A percentile compares a stretch with the other conserved stretches of the same genome.
These are phyloP conservation scores for Polychytrium aggregatum DNA, from an alignment of 192 early-diverging fungal genomes.

Conservation along the genomic window DNA sequence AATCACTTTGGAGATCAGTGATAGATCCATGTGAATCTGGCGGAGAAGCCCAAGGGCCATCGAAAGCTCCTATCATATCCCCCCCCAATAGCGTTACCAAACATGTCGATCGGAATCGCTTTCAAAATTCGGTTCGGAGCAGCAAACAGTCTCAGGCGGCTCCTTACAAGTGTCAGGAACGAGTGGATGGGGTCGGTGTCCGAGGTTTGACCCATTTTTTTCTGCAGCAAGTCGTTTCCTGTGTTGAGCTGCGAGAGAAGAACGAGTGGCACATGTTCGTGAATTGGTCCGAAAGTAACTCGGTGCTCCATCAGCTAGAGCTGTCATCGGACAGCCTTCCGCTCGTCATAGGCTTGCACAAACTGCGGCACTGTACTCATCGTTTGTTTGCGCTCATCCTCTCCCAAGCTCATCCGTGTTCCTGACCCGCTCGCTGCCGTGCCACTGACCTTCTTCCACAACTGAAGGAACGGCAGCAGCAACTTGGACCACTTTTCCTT, in stretches of 20 bases:
- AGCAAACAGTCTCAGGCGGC: background rate
- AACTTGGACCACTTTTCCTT: constrained; percentile 32
- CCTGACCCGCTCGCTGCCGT: too few species aligned
- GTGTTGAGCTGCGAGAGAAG: constrained; percentile 21
- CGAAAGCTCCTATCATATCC: constrained; percentile 18
- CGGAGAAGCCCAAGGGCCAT: constrained; percentile 23
- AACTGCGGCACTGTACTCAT: too few species aligned
- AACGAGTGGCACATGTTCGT: too few species aligned
- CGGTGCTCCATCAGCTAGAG: too few species aligned
- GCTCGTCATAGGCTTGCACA: too few species aligned
- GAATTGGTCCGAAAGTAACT: too few species aligned
- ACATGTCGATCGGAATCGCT: background rate
- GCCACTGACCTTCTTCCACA: constrained; percentile 37
- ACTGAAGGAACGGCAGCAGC: constrained; percentile 30
- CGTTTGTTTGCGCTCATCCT: too few species aligned
- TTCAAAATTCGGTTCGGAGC: background rate
- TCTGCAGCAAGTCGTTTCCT: constrained; percentile 31
- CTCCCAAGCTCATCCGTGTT: too few species aligned
- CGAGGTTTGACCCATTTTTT: constrained; percentile 12
- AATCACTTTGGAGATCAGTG: constrained; percentile 24
- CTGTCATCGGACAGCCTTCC: too few species aligned
- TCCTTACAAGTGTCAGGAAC: constrained; percentile 29
- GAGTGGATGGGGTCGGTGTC: constrained; percentile 27
- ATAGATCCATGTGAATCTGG: constrained; percentile 28
- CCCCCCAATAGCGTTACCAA: background rate